Percentiles rank a stretch among this genome's conserved stretches.
phyloP scores from a whole-genome alignment of 2,329 filamentous ascomycete genomes.

The Pseudopithomyces maydicus region DNA sequence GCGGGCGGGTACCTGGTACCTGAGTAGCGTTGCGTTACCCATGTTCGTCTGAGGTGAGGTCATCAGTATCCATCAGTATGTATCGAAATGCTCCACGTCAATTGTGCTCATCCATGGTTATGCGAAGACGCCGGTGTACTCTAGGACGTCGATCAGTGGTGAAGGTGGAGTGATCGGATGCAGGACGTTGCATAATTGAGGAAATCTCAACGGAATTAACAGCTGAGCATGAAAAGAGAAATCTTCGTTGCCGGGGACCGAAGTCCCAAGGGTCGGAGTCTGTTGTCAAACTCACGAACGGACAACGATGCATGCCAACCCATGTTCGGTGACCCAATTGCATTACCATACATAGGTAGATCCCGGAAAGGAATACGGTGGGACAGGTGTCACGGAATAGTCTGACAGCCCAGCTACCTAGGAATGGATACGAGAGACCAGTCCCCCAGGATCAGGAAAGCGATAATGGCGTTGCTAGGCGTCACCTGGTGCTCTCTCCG shows the following conservation, averaged over 20 bases:
- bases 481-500: slow-evolving; percentile 26
- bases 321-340: not conserved
- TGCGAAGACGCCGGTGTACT: slow-evolving; percentile 2
- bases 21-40: slow-evolving; percentile 3
- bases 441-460: slow-evolving; percentile 10
- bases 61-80: not conserved
- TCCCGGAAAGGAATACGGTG: not conserved
- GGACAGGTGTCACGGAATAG: not conserved
- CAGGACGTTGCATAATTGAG: not conserved
- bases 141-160: slow-evolving; percentile 1
- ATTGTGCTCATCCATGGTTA: not conserved
- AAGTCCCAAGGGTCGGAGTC: not conserved
- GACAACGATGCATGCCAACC: not conserved
- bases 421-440: slow-evolving; percentile 19
- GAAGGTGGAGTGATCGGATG: not conserved
- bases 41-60: slow-evolving; percentile 7
- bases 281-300: not conserved
- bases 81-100: slow-evolving; percentile 1
- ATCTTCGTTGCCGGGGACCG: not conserved
- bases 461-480: not conserved
- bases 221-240: not conserved
- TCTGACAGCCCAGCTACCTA: not conserved
- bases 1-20: slow-evolving; percentile 18
- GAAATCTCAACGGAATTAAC: slow-evolving; percentile 1
- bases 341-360: not conserved